Conservation (phyloP, 2,329 filamentous ascomycete species). For the Lachnellula willkommii region DNA sequence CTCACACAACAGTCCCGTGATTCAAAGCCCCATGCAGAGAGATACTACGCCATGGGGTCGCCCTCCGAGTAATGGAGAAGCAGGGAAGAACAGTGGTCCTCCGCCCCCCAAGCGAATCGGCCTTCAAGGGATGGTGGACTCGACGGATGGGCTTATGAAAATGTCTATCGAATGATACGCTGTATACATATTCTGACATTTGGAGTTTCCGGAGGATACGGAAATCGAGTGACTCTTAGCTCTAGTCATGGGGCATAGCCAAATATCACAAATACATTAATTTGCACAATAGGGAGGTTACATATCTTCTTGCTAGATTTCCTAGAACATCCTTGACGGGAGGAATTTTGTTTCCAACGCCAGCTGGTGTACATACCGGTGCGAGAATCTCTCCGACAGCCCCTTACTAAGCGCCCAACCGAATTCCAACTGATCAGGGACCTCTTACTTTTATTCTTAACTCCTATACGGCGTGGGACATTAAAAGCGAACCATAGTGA, state of each 20-base stretch:
- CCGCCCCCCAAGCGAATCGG: slow-evolving; percentile 57
- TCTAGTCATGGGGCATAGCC: not conserved
- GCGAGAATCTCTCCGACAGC: no score
- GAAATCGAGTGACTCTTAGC: not conserved
- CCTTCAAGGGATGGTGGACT: slow-evolving; percentile 89
- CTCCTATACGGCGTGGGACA: no score
- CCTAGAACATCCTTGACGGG: not conserved
- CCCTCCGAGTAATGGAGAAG: slow-evolving; percentile 51
- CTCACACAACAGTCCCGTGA: slow-evolving; percentile 80
- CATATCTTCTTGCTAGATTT: no score
- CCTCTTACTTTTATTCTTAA: no score
- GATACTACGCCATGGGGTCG: slow-evolving; percentile 67
- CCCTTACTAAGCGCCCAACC: no score
- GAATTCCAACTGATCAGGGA: no score
- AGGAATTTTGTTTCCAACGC: not conserved
- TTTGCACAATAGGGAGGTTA: not conserved
- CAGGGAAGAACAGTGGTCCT: slow-evolving; percentile 45
- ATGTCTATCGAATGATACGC: slow-evolving; percentile 79
- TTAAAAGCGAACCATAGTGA: no score
- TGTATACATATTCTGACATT: not conserved
- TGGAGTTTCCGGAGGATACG: not conserved
- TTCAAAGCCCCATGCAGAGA: slow-evolving; percentile 76
- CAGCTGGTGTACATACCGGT: no score
- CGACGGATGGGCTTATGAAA: slow-evolving; percentile 91
- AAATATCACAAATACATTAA: not conserved